Evolutionary conservation across 2,329 filamentous ascomycete species (phyloP).

Genomic region (Ceratocystis cubensis): DNA sequence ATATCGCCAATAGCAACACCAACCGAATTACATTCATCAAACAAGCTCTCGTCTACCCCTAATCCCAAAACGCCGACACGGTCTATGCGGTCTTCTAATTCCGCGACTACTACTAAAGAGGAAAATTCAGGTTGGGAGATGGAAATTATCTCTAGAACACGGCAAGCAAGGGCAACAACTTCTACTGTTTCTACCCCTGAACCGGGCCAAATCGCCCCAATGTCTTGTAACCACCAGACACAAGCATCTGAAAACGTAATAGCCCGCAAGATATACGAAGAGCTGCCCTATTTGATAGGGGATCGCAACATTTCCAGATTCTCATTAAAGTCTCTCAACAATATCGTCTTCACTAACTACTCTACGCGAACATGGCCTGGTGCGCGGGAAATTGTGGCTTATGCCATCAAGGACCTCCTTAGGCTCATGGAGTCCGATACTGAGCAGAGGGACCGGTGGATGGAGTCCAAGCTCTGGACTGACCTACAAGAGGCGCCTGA

Average conservation of each 20-base stretch:
- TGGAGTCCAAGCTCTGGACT: background rate
- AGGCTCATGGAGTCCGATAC: slow-evolving; percentile 16
- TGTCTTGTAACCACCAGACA: background rate
- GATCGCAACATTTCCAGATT: background rate
- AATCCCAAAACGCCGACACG: background rate
- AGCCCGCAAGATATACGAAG: slow-evolving; percentile 3
- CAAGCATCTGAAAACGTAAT: background rate
- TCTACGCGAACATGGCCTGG: slow-evolving; percentile 8
- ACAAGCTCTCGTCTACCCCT: background rate
- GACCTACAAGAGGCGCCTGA: slow-evolving; percentile 6
- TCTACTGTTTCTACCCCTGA: background rate
- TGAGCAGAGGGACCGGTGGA: slow-evolving; percentile 7
- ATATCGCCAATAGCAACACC: background rate
- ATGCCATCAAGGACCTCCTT: slow-evolving; percentile 15
- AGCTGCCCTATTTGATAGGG: slow-evolving; percentile 12
- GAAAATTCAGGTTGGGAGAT: background rate
- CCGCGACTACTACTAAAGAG: background rate
- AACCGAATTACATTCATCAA: background rate
- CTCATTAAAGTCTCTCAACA: slow-evolving; percentile 7
- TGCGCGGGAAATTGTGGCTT: slow-evolving; percentile 7
- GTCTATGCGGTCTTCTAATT: background rate
- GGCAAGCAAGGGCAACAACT: background rate
- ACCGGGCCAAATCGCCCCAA: background rate
- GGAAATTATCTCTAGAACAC: background rate
- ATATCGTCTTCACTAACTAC: background rate